Conservation (phyloP, 805 yeast genomes). For the Priceomyces melissophilus region DNA sequence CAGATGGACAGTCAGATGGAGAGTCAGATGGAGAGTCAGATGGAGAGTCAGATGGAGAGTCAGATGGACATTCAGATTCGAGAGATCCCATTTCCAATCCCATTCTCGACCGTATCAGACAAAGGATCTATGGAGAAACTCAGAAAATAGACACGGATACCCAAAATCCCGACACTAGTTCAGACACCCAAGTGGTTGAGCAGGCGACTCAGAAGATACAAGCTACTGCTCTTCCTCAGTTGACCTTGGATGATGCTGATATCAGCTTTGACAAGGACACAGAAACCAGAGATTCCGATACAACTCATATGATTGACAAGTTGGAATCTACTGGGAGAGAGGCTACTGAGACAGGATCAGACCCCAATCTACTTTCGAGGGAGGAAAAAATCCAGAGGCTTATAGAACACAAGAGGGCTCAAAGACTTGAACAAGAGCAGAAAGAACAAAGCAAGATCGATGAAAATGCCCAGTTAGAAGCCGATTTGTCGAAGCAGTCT, state of each 20-base stretch:
- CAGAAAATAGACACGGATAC: slow-evolving; percentile 23
- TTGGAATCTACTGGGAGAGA: background rate
- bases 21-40: slow-evolving; percentile 2
- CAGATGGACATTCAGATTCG: slow-evolving; percentile 4
- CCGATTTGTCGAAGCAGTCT: slow-evolving; percentile 29
- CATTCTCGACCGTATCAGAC: slow-evolving; percentile 23
- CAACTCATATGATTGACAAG: background rate
- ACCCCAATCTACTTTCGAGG: slow-evolving; percentile 3
- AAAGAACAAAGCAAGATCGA: slow-evolving; percentile 12
- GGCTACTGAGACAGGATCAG: too few relatives aligned
- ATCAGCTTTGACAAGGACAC: slow-evolving; percentile 1
- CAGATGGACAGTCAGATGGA: slow-evolving; percentile 3
- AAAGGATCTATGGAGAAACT: slow-evolving; percentile 25
- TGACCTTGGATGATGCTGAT: slow-evolving; percentile 18
- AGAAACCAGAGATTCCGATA: too few relatives aligned
- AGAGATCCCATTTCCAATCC: slow-evolving; percentile 7
- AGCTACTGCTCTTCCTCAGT: slow-evolving; percentile 27
- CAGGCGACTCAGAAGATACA: slow-evolving; percentile 10
- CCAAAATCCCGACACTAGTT: background rate
- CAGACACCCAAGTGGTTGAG: slow-evolving; percentile 1
- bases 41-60: slow-evolving; percentile 6
- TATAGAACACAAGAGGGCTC: slow-evolving; percentile 10
- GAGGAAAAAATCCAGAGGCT: slow-evolving; percentile 17
- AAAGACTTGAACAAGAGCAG: slow-evolving; percentile 10
- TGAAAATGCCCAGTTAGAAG: slow-evolving; percentile 19